Percentiles rank a stretch among this genome's conserved stretches.
These are phyloP conservation scores for Boletus mariae DNA, from an alignment of 1,284 basidiomycete genomes.

Conservation along the genomic window DNA sequence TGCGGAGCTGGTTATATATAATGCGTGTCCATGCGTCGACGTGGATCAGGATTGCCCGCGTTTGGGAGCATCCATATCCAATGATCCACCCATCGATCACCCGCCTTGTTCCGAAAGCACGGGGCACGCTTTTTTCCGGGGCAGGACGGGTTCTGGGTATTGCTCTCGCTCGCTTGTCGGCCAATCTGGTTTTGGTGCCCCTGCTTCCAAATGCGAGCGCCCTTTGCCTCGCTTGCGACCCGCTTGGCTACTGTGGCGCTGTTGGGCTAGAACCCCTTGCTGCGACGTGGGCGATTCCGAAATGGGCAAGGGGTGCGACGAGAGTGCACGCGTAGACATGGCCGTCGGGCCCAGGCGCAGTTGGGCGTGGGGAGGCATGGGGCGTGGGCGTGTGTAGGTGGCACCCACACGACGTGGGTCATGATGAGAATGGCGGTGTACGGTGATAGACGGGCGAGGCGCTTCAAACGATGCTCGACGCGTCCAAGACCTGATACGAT, in stretches of 20 bases:
- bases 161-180: no score
- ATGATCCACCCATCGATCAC: neutral
- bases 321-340: no score
- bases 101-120: neutral
- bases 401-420: no score
- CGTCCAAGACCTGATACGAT: neutral
- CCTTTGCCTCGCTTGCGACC: no score
- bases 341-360: no score
- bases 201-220: neutral
- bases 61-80: neutral
- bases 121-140: neutral
- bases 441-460: neutral
- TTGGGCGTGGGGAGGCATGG: no score
- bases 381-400: no score
- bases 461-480: neutral
- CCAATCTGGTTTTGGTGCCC: neutral
- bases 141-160: neutral
- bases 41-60: neutral
- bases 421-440: no score
- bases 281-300: no score
- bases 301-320: no score
- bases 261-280: no score
- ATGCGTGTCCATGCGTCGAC: neutral
- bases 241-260: no score
- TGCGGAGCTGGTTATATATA: neutral